phyloP scores from a whole-genome alignment of 2,329 filamentous ascomycete species.

The Trichoderma breve region DNA sequence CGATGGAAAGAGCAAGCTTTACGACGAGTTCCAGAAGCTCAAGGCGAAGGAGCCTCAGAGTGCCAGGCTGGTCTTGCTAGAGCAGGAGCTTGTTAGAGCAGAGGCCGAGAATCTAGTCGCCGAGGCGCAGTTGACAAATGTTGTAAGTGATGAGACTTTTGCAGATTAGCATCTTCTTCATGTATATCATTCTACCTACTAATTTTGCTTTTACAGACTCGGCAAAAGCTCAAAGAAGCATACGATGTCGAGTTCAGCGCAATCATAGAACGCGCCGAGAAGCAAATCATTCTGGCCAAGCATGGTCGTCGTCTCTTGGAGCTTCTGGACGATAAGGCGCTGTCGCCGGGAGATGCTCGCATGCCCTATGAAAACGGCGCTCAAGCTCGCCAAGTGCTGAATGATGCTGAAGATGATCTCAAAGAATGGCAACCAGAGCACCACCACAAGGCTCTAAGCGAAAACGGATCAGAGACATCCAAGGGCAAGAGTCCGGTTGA shows the following conservation, averaged over 20 bases:
- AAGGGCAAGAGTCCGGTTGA: conserved; percentile 28
- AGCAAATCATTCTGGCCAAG: conserved; percentile 90
- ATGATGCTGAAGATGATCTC: conserved; percentile 88
- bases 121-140: conserved; percentile 92
- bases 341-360: conserved; percentile 80
- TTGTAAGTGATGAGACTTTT: conserved; percentile 55
- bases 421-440: conserved; percentile 65
- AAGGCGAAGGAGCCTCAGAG: conserved; percentile 91
- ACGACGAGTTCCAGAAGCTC: conserved; percentile 86
- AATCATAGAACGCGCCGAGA: conserved; percentile 93
- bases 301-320: conserved; percentile 83
- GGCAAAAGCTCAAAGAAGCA: conserved; percentile 93
- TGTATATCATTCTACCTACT: background rate
- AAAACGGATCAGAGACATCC: conserved; percentile 27
- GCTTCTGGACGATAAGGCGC: conserved; percentile 83
- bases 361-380: conserved; percentile 63
- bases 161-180: background rate
- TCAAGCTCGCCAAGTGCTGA: conserved; percentile 79
- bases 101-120: conserved; percentile 96
- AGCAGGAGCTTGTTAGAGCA: conserved; percentile 93
- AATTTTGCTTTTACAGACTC: conserved; percentile 57
- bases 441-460: conserved; percentile 22
- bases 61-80: conserved; percentile 74
- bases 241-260: conserved; percentile 86
- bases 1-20: conserved; percentile 81